Evolutionary conservation across 2,329 filamentous ascomycete genomes (phyloP).

Genomic region (Aspergillus proliferans): DNA sequence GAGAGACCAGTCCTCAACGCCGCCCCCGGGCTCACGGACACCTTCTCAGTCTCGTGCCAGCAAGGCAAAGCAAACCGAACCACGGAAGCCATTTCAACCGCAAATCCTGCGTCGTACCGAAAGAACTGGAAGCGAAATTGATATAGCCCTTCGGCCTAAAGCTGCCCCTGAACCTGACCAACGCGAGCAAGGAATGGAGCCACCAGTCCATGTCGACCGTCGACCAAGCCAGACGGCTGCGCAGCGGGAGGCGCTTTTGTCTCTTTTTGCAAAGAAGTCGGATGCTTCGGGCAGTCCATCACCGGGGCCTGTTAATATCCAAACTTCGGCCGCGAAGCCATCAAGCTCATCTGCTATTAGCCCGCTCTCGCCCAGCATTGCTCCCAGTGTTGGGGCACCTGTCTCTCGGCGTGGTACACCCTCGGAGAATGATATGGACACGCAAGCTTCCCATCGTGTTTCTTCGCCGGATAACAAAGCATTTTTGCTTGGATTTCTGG

Average conservation of each 20-base stretch:
- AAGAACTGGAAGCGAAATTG: constrained; percentile 26
- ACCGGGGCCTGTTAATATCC: constrained; percentile 15
- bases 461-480: constrained; percentile 64
- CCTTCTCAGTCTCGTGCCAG: constrained; percentile 9
- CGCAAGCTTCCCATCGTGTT: constrained; percentile 41
- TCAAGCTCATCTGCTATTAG: constrained; percentile 23
- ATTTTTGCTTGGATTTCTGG: constrained; percentile 70
- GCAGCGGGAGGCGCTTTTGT: constrained; percentile 50
- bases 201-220: constrained; percentile 25
- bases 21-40: constrained; percentile 5
- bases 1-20: constrained; percentile 16
- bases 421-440: constrained; percentile 36
- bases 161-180: constrained; percentile 13
- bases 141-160: constrained; percentile 23
- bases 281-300: constrained; percentile 18
- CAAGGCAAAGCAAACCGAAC: constrained; percentile 25
- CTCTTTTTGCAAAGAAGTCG: constrained; percentile 54
- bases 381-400: constrained; percentile 13
- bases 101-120: constrained; percentile 50
- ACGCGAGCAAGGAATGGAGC: constrained; percentile 9
- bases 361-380: constrained; percentile 23
- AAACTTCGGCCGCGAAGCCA: constrained; percentile 13
- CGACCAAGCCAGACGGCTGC: constrained; percentile 38
- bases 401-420: constrained; percentile 15
- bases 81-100: constrained; percentile 46